These are phyloP conservation scores for Oryza glumipatula DNA, from an alignment of 176 grass and related monocot species.

Conservation along the genomic window DNA sequence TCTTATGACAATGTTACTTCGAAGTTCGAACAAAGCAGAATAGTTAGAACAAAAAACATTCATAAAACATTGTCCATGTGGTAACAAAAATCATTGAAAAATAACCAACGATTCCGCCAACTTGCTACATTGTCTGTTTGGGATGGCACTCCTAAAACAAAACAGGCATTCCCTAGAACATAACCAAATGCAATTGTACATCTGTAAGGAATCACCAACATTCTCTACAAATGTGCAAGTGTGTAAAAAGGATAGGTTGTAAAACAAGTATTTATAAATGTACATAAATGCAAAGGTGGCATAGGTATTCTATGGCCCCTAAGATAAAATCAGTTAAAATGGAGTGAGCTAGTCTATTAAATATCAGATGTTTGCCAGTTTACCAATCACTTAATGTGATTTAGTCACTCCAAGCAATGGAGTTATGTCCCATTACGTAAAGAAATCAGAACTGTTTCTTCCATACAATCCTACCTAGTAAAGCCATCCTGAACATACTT, in stretches of 20 bases:
- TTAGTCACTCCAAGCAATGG: not conserved
- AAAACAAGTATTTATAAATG: not conserved
- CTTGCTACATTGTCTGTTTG: not conserved
- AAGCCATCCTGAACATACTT: not conserved
- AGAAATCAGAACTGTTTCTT: not conserved
- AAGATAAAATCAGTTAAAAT: too few relatives aligned
- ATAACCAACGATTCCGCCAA: not conserved
- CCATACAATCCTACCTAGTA: not conserved
- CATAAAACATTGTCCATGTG: not conserved
- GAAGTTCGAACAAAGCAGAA: not conserved
- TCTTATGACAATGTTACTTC: constrained; percentile 1
- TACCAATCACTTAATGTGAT: not conserved
- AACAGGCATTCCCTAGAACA: not conserved
- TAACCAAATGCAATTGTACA: not conserved
- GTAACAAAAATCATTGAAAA: not conserved
- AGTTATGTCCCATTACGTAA: not conserved
- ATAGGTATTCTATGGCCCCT: not conserved
- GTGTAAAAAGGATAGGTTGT: not conserved
- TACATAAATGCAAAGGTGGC: not conserved
- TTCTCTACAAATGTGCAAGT: not conserved
- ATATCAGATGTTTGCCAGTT: not conserved
- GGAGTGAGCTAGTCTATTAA: not conserved
- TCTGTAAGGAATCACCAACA: not conserved
- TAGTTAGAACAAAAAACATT: not conserved
- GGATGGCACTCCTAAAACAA: not conserved